phyloP scores from a whole-genome alignment of 768 basidiomycete genomes.

The Pleurotus giganteus region DNA sequence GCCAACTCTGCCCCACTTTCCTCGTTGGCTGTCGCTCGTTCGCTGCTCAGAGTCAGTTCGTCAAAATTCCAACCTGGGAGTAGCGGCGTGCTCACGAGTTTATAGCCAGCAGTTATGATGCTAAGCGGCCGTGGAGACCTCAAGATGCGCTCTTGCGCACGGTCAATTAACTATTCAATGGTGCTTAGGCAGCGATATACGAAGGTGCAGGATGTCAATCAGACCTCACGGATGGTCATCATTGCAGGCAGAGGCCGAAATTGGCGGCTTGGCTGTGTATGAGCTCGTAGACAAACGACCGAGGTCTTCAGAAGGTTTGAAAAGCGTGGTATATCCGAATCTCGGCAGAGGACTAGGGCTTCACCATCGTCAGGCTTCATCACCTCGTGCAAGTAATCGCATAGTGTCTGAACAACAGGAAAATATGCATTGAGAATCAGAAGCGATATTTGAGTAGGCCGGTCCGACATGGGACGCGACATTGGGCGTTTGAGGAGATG shows the following conservation, averaged over 20 bases:
- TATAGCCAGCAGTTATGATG: slow-evolving; percentile 67
- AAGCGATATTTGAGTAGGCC: slow-evolving; percentile 16
- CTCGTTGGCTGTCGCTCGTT: slow-evolving; percentile 31
- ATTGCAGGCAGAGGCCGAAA: slow-evolving; percentile 35
- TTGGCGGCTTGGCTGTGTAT: slow-evolving; percentile 12
- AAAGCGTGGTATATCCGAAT: slow-evolving; percentile 28
- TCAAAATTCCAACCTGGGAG: not conserved
- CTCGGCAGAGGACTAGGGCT: slow-evolving; percentile 9
- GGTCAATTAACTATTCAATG: slow-evolving; percentile 52
- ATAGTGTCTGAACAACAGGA: slow-evolving; percentile 34
- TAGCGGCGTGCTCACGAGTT: slow-evolving; percentile 40
- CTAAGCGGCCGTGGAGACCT: slow-evolving; percentile 43
- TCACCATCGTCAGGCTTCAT: slow-evolving; percentile 19
- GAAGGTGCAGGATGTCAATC: slow-evolving; percentile 6
- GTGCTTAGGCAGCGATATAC: not conserved
- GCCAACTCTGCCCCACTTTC: slow-evolving; percentile 39
- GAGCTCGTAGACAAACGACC: slow-evolving; percentile 40
- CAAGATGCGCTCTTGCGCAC: slow-evolving; percentile 57
- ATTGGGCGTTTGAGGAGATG: too few species aligned
- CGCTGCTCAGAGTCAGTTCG: slow-evolving; percentile 21
- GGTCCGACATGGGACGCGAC: not conserved
- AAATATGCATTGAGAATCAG: slow-evolving; percentile 45
- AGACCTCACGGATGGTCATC: slow-evolving; percentile 55
- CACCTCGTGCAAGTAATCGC: slow-evolving; percentile 37
- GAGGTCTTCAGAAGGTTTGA: slow-evolving; percentile 40